Evolutionary conservation across 2,329 filamentous ascomycete species (phyloP).

Genomic region (Colletotrichum noveboracense): DNA sequence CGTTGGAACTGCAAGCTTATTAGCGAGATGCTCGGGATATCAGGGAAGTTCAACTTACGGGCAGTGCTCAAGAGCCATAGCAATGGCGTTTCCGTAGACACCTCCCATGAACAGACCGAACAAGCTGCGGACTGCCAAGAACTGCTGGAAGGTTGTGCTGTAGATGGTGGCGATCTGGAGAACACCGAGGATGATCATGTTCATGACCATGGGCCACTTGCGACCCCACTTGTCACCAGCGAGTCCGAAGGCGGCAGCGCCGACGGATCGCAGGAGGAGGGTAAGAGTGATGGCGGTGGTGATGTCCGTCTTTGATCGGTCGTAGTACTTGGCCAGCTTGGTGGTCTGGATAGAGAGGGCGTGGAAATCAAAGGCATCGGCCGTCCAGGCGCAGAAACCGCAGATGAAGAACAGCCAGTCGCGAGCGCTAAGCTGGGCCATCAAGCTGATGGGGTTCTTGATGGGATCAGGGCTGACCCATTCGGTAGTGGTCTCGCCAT

Average conservation of each 20-base stretch:
- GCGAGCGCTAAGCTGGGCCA: constrained; percentile 65
- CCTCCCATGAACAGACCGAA: constrained; percentile 85
- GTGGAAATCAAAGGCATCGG: constrained; percentile 86
- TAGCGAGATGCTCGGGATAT: background rate
- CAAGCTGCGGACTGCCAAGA: constrained; percentile 74
- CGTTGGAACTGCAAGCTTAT: constrained; percentile 53
- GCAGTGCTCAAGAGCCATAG: constrained; percentile 78
- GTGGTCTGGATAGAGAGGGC: constrained; percentile 79
- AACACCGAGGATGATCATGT: constrained; percentile 74
- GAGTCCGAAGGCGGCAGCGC: constrained; percentile 77
- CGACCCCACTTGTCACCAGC: constrained; percentile 80
- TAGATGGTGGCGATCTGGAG: constrained; percentile 81
- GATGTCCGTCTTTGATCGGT: constrained; percentile 66
- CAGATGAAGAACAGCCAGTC: constrained; percentile 81
- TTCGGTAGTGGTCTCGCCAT: constrained; percentile 69
- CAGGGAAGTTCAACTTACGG: constrained; percentile 49
- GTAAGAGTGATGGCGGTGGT: constrained; percentile 79
- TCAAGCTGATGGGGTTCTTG: constrained; percentile 72
- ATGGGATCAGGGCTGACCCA: constrained; percentile 72
- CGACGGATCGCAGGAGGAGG: constrained; percentile 75
- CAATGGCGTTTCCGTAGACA: constrained; percentile 79
- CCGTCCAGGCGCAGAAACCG: constrained; percentile 78
- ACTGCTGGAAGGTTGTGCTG: constrained; percentile 72
- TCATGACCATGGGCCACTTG: constrained; percentile 84
- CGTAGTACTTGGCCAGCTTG: constrained; percentile 65